Evolutionary conservation across 257 asterid species (phyloP).

Genomic region (Apocynum venetum): DNA sequence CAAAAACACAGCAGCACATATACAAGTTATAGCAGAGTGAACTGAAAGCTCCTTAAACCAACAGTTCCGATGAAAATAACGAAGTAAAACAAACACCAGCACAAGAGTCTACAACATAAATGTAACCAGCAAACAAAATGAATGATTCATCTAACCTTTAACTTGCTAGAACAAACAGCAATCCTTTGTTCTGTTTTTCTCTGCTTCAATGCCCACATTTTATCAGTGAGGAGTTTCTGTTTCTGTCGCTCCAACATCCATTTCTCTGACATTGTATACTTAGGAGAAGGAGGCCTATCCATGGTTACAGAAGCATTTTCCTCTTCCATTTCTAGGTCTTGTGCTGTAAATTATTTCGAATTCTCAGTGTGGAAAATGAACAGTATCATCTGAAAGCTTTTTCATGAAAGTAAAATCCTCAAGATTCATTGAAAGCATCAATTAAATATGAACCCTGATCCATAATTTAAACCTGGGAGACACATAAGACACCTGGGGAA

Average conservation of each 20-base stretch:
- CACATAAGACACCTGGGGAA: not conserved
- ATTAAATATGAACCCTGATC: not conserved
- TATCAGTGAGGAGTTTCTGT: conserved; percentile 57
- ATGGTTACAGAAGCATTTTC: conserved; percentile 47
- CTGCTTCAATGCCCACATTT: conserved; percentile 67
- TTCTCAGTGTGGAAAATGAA: not conserved
- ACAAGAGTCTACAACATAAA: too few relatives aligned
- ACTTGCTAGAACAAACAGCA: conserved; percentile 62
- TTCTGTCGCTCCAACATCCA: conserved; percentile 74
- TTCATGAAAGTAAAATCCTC: not conserved
- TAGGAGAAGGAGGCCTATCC: conserved; percentile 67
- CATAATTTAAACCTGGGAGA: conserved; percentile 3
- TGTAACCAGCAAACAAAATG: not conserved
- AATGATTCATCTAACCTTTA: conserved; percentile 57
- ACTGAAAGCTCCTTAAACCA: not conserved
- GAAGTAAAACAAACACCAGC: not conserved
- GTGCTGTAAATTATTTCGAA: conserved; percentile 22
- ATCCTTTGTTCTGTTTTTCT: conserved; percentile 71
- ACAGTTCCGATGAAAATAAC: not conserved
- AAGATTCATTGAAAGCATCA: not conserved
- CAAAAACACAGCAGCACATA: not conserved
- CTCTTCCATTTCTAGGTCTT: conserved; percentile 61
- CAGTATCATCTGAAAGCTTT: conserved; percentile 3
- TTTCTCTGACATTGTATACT: conserved; percentile 65
- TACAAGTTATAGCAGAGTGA: not conserved